Conservation (phyloP, 2,329 filamentous ascomycete genomes). For the Microdochium bolleyi region DNA sequence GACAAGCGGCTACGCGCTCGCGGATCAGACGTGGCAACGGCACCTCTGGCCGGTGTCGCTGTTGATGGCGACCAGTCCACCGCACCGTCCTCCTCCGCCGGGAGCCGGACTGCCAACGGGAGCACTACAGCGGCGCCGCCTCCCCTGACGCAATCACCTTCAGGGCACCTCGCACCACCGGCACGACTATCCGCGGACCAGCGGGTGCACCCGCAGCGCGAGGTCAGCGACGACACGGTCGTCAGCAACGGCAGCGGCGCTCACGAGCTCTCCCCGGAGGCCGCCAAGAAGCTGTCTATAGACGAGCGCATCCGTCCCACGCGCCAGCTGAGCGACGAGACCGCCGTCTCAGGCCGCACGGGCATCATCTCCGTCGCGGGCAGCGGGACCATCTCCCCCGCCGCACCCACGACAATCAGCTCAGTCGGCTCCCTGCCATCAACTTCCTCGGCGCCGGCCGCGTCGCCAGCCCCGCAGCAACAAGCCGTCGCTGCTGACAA, state of each 20-base stretch:
- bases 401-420: background rate
- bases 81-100: background rate
- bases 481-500: background rate
- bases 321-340: background rate
- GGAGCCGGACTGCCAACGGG: background rate
- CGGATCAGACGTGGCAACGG: slow-evolving; percentile 12
- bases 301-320: background rate
- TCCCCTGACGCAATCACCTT: slow-evolving; percentile 5
- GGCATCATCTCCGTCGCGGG: background rate
- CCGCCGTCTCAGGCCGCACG: background rate
- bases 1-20: slow-evolving; percentile 27
- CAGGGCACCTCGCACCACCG: background rate
- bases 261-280: background rate
- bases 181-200: slow-evolving; percentile 10
- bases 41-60: slow-evolving; percentile 25
- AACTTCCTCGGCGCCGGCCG: too few species aligned
- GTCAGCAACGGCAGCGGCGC: slow-evolving; percentile 13
- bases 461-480: background rate
- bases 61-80: slow-evolving; percentile 3
- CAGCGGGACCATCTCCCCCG: background rate
- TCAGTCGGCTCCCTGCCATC: background rate
- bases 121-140: background rate
- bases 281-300: background rate
- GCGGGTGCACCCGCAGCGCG: slow-evolving; percentile 12
- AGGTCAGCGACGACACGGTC: slow-evolving; percentile 19